Evolutionary conservation across 768 basidiomycete species (phyloP), one percentile per base, ranked within the genome.

Genomic region (Serendipita indica): DNA sequence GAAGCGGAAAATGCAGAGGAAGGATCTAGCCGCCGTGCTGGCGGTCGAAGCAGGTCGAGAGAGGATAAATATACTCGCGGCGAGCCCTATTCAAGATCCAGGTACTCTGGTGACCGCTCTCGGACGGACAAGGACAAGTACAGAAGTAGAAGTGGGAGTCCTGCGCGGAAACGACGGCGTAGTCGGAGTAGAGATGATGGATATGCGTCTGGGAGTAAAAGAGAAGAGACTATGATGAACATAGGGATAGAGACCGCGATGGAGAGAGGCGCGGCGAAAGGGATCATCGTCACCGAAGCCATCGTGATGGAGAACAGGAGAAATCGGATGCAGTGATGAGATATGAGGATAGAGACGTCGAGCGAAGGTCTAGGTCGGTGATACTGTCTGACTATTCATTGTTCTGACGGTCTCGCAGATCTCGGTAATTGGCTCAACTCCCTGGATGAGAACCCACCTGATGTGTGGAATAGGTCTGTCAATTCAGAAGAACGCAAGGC

Each of bases 391-490:
- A 30, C 43, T 66, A 62, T 64, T 71, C 61, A 63, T 72, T 61
- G 66, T 61, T 73, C 57, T 64, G 65, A 46, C 64, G 60, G 3
- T 64, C 72, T 18, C 72, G 70, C 52, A 81, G 84, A 32, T 86
- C 85, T 33, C 80, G 79, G 2, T 86, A 84, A n/a, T n/a, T n/a
- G 4, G 83, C 81, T n/a, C 72, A 67, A 10, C 62, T 63, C 18
- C 63, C n/a, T 12, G 68, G 70, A 4, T 72, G 73, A 35, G 39
- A 61, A 69, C 28, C 45, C 33, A 34, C 37, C 27, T 33, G 1
- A 6, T 52, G 22, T 39, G 20, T 32, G 39, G 32, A 43, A 14
- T n/a, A 2, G 30, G 22, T 54, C 25, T 32, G 3, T 52, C 20
- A 27, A 57, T 32, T 57, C 25, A 34, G 12, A 33, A 28, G 30